phyloP scores from a whole-genome alignment of 169 alveolate genomes.

The Plasmodium coatneyi region DNA sequence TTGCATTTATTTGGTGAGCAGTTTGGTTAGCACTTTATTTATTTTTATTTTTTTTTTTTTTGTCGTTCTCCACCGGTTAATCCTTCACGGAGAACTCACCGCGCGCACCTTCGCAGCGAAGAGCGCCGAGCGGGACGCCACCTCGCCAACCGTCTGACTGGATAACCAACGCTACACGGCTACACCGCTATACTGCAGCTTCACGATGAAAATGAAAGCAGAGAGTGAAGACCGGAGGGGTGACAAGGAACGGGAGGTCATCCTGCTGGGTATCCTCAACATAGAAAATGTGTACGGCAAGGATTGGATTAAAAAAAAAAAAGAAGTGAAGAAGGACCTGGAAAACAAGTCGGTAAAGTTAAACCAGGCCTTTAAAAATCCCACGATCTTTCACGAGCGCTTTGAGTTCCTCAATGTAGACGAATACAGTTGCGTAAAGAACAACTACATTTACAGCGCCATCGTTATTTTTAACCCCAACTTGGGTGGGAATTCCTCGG shows the following conservation, averaged over 20 bases:
- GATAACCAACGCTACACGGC: not conserved
- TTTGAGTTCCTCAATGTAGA: conserved; percentile 44
- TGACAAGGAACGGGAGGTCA: conserved; percentile 49
- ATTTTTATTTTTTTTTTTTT: too few relatives aligned
- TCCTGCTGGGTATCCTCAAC: conserved; percentile 34
- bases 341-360: conserved; percentile 22
- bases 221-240: not conserved
- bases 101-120: not conserved
- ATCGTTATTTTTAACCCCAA: conserved; percentile 50
- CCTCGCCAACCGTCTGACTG: not conserved
- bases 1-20: not conserved
- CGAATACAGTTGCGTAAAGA: conserved; percentile 38
- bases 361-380: conserved; percentile 48
- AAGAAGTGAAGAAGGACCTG: conserved; percentile 42
- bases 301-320: conserved; percentile 34
- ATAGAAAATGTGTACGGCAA: conserved; percentile 41
- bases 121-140: not conserved
- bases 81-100: not conserved
- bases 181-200: not conserved
- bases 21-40: not conserved
- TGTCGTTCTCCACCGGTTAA: not conserved
- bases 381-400: conserved; percentile 33
- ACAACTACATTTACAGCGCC: conserved; percentile 59
- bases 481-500: not conserved
- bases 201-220: not conserved